Evolutionary conservation across 495 filamentous ascomycete species (phyloP).

Genomic region (Talaromyces liani): DNA sequence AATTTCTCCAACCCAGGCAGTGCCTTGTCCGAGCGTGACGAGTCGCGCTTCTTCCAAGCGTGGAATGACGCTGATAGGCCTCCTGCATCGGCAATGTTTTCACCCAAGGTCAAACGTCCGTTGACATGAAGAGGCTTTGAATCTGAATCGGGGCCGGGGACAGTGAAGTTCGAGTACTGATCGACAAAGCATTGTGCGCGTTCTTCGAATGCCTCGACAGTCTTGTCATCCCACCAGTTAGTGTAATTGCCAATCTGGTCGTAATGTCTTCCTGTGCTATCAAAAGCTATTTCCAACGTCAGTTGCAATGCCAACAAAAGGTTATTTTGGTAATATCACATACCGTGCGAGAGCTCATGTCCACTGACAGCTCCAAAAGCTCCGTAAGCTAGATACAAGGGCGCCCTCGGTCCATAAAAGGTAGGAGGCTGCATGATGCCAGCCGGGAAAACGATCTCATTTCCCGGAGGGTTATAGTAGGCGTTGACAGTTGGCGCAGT

Average conservation of each 20-base stretch:
- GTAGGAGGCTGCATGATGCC: slow-evolving; percentile 67
- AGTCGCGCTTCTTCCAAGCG: slow-evolving; percentile 57
- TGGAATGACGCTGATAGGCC: slow-evolving; percentile 58
- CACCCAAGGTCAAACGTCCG: slow-evolving; percentile 58
- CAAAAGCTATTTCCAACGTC: slow-evolving; percentile 46
- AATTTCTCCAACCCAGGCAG: slow-evolving; percentile 61
- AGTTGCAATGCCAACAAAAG: no score
- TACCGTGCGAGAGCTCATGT: slow-evolving; percentile 65
- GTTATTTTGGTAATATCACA: no score
- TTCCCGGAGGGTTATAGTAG: slow-evolving; percentile 56
- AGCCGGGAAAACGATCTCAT: slow-evolving; percentile 65
- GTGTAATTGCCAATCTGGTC: slow-evolving; percentile 59
- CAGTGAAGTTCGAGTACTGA: slow-evolving; percentile 59
- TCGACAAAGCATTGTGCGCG: slow-evolving; percentile 64
- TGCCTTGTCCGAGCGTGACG: slow-evolving; percentile 41
- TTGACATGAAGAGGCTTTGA: slow-evolving; percentile 58
- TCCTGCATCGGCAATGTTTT: slow-evolving; percentile 73
- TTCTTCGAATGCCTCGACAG: slow-evolving; percentile 53
- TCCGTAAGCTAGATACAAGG: slow-evolving; percentile 60
- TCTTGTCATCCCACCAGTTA: slow-evolving; percentile 65
- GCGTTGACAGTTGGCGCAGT: slow-evolving; percentile 55
- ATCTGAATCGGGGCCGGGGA: slow-evolving; percentile 43
- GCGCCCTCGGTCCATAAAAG: slow-evolving; percentile 54
- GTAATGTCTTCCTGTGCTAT: slow-evolving; percentile 60
- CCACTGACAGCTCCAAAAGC: slow-evolving; percentile 65